Percentiles rank a stretch among this genome's conserved stretches.
Conservation (phyloP, 2,329 filamentous ascomycete species). For the Fusarium sp. region DNA sequence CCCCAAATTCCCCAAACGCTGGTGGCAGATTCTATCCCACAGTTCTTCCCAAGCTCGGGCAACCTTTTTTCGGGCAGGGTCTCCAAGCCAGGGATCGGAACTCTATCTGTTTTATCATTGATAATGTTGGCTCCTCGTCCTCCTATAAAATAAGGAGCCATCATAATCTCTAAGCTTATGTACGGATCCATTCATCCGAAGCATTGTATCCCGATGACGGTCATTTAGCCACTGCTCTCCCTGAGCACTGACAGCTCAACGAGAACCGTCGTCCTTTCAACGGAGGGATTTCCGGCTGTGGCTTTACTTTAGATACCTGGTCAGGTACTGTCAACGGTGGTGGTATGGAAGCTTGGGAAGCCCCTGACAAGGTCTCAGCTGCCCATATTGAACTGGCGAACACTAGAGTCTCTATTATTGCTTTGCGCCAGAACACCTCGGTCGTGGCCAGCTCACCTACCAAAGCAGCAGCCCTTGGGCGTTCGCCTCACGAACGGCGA, state of each 20-base stretch:
- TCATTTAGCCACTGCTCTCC: background rate
- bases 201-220: background rate
- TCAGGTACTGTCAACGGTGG: background rate
- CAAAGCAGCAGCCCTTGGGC: background rate
- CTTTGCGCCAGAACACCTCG: background rate
- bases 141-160: background rate
- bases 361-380: background rate
- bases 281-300: background rate
- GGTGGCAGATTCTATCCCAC: background rate
- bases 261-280: background rate
- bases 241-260: background rate
- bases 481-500: background rate
- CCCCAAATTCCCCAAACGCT: background rate
- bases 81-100: background rate
- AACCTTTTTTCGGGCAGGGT: background rate
- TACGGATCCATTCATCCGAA: background rate
- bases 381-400: background rate
- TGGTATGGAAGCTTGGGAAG: background rate
- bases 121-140: background rate
- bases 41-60: background rate
- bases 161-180: too few relatives aligned
- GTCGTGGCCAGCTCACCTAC: too few relatives aligned
- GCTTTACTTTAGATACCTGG: background rate
- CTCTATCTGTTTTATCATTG: background rate
- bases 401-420: background rate